phyloP scores from a whole-genome alignment of 345 rosid species.

The Boechera retrofracta region DNA sequence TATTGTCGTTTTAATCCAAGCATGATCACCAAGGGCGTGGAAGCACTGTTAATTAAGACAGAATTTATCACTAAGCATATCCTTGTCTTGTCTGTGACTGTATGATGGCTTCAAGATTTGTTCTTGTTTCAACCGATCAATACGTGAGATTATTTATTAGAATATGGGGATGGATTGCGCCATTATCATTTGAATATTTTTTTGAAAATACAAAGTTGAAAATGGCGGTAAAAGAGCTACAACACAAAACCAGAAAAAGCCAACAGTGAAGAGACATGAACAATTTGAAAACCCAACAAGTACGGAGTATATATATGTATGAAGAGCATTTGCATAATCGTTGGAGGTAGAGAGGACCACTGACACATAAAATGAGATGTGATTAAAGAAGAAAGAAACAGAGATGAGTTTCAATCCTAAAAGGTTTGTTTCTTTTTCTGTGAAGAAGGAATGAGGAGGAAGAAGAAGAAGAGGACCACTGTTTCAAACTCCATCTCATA shows the following conservation, averaged over 20 bases:
- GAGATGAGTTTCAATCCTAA: slow-evolving; percentile 15
- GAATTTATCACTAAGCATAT: slow-evolving; percentile 22
- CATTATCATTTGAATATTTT: slow-evolving; percentile 28
- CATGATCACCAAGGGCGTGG: slow-evolving; percentile 37
- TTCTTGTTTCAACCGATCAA: neutral
- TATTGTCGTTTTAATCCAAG: slow-evolving; percentile 32
- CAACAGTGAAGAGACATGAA: slow-evolving; percentile 27
- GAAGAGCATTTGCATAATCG: slow-evolving; percentile 24
- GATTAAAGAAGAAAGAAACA: slow-evolving; percentile 31
- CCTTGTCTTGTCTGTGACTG: slow-evolving; percentile 11
- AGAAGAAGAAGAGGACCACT: slow-evolving; percentile 38
- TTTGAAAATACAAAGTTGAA: slow-evolving; percentile 39
- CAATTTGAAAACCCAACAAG: slow-evolving; percentile 27
- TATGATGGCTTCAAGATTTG: too few species aligned
- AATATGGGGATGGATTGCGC: neutral
- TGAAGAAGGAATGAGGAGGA: slow-evolving; percentile 14
- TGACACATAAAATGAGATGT: slow-evolving; percentile 37
- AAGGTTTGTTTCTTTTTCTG: neutral
- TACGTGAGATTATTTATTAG: neutral
- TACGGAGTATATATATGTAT: slow-evolving; percentile 4
- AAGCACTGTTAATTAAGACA: slow-evolving; percentile 12
- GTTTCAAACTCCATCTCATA: slow-evolving; percentile 10
- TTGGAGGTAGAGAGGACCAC: slow-evolving; percentile 43
- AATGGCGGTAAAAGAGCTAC: slow-evolving; percentile 35
- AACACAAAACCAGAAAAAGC: slow-evolving; percentile 31